Base-by-base conservation (phyloP, 805 yeast genomes). In the Zygoascus tannicola region DNA sequence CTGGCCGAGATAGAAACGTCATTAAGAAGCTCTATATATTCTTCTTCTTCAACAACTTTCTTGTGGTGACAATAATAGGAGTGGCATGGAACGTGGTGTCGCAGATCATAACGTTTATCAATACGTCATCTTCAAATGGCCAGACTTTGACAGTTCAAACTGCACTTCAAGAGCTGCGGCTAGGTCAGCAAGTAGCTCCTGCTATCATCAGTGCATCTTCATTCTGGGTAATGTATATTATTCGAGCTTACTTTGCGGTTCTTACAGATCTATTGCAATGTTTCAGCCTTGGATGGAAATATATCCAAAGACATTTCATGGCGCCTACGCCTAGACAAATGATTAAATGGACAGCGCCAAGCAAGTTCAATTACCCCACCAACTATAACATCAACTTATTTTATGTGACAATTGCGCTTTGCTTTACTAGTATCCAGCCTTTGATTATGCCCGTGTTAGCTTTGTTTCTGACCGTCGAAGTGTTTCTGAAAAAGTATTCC, bases 191-290 rank as follows among this genome's bases (percentile, higher is more conserved):
- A 19, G 48, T 63, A 7, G 54, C 68, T 1, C 56, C 59, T 3
- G 63, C 69, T 4, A 56, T 66, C 32, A 58, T 66, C 35, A 57
- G 58, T 38, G 55, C 65, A 18, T 63, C 69, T 4, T 59, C 67
- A 5, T 66, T 66, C 51, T 66, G 70, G 70, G 66, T 65, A 22
- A 58, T 64, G 63, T 66, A 64, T 48, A 44, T 64, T 4, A 42
- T 66, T 16, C 54, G 63, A 18, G 59, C 58, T 12, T 52, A 59
- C 26, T 30, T 64, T 12, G 66, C 57, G 12, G 48, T 61, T 5
- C 46, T 60, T 19, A 42, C 62, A 3, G 61, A 56, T 38, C 45
- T 64, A 5, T 48, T 64, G 12, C 67, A 64, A 46, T 52, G 57
- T 2, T 14, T 58, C 26, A 44, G 52, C 3, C 50, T 65, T 15